Evolutionary conservation across 1,139 yeast species (phyloP).

Genomic region (Kurtzmaniella quercitrusa): DNA sequence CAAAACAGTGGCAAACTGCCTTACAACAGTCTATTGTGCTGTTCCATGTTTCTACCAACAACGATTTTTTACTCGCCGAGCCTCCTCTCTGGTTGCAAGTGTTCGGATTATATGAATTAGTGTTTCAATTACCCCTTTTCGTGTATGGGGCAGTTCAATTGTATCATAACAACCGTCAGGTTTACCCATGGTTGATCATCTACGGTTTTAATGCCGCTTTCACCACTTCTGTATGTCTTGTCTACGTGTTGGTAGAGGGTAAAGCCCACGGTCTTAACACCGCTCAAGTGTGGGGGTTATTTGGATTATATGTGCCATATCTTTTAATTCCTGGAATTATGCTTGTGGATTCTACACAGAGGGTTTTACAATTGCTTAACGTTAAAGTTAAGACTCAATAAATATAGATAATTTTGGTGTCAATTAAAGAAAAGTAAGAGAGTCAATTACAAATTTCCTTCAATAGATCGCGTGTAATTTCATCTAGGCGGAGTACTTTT

Average conservation of each 20-base stretch:
- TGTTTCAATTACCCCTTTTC: constrained; percentile 78
- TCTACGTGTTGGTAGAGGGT: constrained; percentile 36
- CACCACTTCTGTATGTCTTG: constrained; percentile 65
- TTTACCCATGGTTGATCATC: constrained; percentile 51
- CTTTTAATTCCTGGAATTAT: constrained; percentile 59
- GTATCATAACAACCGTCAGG: constrained; percentile 17
- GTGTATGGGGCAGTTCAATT: constrained; percentile 32
- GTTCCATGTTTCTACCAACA: constrained; percentile 59
- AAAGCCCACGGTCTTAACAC: constrained; percentile 28
- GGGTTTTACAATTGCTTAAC: neutral
- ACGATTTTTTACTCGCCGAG: constrained; percentile 61
- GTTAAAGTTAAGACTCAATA: neutral
- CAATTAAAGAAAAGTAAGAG: no score
- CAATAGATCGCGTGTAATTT: neutral
- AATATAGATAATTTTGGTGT: neutral
- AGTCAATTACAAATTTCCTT: no score
- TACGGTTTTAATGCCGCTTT: constrained; percentile 77
- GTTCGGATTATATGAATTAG: constrained; percentile 68
- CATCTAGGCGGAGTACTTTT: constrained; percentile 30
- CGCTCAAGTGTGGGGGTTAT: constrained; percentile 37
- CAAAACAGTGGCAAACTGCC: constrained; percentile 41
- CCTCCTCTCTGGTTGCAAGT: constrained; percentile 65
- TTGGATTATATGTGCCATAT: constrained; percentile 62
- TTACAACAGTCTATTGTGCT: constrained; percentile 47
- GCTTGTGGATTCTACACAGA: constrained; percentile 36